phyloP scores from a whole-genome alignment of 441 rosid genomes.

The Sinapis alba region DNA sequence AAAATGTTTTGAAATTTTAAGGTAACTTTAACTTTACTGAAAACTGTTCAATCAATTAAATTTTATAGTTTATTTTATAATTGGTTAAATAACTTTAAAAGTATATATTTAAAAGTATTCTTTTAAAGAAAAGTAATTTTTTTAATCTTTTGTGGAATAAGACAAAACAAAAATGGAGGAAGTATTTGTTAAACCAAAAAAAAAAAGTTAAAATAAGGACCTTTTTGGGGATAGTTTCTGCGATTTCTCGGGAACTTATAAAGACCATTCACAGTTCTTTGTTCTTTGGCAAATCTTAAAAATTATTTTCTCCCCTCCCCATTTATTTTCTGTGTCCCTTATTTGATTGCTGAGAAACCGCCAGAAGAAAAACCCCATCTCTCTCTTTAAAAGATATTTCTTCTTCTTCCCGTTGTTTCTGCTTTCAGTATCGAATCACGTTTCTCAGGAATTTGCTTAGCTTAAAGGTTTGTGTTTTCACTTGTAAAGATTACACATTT shows the following conservation, averaged over 20 bases:
- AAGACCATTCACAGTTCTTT: conserved; percentile 20
- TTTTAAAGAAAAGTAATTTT: too few relatives aligned
- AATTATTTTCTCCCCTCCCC: neutral
- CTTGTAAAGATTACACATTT: neutral
- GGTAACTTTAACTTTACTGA: too few relatives aligned
- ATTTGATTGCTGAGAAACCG: conserved; percentile 42
- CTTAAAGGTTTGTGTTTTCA: conserved; percentile 7
- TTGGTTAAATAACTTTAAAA: too few relatives aligned
- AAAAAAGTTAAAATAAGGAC: too few relatives aligned
- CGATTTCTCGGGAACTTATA: conserved; percentile 19
- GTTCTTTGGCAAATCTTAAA: conserved; percentile 18
- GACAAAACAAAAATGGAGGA: too few relatives aligned
- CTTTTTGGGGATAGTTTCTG: conserved; percentile 16
- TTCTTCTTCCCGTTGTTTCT: conserved; percentile 19
- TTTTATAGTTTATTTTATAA: too few relatives aligned
- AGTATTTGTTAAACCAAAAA: too few relatives aligned
- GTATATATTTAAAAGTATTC: too few relatives aligned
- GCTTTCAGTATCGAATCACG: conserved; percentile 14
- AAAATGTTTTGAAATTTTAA: too few relatives aligned
- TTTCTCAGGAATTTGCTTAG: conserved; percentile 5
- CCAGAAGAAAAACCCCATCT: neutral
- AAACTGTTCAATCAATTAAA: too few relatives aligned
- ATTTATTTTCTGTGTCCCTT: conserved; percentile 28
- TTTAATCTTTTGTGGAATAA: too few relatives aligned
- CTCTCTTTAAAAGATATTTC: neutral